phyloP scores from a whole-genome alignment of 805 yeast genomes.

The Candida sithepensis region DNA sequence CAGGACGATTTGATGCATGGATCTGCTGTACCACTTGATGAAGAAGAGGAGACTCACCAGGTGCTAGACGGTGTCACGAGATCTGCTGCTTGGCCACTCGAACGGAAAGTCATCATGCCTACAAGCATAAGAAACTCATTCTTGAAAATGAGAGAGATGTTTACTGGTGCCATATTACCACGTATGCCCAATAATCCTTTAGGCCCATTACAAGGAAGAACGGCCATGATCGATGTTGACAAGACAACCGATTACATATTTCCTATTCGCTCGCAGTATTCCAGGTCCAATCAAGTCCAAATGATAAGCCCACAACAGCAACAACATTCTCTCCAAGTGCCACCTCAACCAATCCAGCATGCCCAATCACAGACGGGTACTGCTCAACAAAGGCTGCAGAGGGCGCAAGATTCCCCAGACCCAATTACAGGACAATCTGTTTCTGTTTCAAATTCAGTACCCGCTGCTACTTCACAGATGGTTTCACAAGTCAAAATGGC shows the following conservation, averaged over 20 bases:
- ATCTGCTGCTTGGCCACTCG: constrained; percentile 81
- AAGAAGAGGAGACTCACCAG: constrained; percentile 90
- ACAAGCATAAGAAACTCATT: constrained; percentile 67
- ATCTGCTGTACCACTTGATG: constrained; percentile 53
- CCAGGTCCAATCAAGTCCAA: constrained; percentile 12
- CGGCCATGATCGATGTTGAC: constrained; percentile 71
- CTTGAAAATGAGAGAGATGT: constrained; percentile 88
- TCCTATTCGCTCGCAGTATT: constrained; percentile 48
- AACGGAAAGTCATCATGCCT: constrained; percentile 67
- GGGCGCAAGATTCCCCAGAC: not conserved
- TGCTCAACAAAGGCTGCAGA: constrained; percentile 3
- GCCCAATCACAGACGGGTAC: not conserved
- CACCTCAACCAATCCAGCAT: not conserved
- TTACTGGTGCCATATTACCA: constrained; percentile 78
- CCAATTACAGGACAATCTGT: not conserved
- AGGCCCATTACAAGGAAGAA: constrained; percentile 78
- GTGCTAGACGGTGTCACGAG: constrained; percentile 86
- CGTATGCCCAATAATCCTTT: constrained; percentile 55
- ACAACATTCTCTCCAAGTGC: constrained; percentile 4
- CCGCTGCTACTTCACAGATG: not conserved
- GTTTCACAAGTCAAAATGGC: not conserved
- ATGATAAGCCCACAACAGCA: constrained; percentile 1
- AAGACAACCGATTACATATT: constrained; percentile 62
- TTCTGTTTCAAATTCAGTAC: not conserved
- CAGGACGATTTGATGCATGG: constrained; percentile 60